Base-by-base conservation (phyloP, 768 basidiomycete genomes). In the Naematelia encephala region DNA sequence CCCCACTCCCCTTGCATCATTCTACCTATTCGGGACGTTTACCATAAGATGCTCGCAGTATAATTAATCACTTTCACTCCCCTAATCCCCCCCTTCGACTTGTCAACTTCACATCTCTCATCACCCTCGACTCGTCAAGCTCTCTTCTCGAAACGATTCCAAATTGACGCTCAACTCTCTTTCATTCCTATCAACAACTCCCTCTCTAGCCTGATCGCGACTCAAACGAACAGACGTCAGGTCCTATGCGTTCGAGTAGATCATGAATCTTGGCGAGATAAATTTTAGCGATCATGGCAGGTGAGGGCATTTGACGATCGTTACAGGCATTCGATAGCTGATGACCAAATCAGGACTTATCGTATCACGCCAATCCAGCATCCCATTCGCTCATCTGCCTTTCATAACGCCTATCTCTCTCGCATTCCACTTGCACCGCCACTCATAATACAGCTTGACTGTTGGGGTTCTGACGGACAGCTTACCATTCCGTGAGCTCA, bases 281-380 rank as follows among this genome's bases (percentile, higher is more conserved):
- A 62, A 68, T 44, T 66, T 66, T 59, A 54, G 54, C 39, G 64
- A 63, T 19, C 29, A 68, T 51, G 62, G 62, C 47, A 57, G 71
- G 71, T 70, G 34, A 57, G 70, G 23, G 21, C 27, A 5, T 42
- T 42, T 21, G 29, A 16, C 39, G 29, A 27, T 22, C 3, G 21
- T n/a, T 16, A n/a, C 3, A 25, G 13, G 30, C 49, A 22, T 3
- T 21, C 3, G 3, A 14, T 5, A 28, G 49, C 28, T 27, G n/a
- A 29, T 14, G 16, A 16, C 26, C n/a, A n/a, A n/a, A n/a, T 39
- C 26, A 78, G 77, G 58, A 65, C 84, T 0, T 94, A 92, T 74
- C 84, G 87, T 49, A 85, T 96, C 16, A 86, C 89, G 72, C 84
- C 93, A 59, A 82, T 91, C 25, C 91, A 96, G 68, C 87, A 92